Base-by-base conservation (phyloP, 805 yeast species). In the Tetrapisispora pingtungensis region DNA sequence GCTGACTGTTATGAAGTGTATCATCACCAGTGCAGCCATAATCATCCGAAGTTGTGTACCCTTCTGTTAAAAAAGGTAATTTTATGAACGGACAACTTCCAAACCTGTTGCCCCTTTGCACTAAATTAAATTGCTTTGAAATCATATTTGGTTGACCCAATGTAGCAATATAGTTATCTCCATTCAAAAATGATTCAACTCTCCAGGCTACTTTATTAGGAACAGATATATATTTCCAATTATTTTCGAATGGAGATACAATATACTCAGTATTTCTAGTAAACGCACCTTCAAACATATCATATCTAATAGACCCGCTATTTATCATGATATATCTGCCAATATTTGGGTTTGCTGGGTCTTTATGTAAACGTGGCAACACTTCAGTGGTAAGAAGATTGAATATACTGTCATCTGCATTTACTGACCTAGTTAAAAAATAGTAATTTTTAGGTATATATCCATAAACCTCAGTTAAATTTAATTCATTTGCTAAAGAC, bases 11-110 rank as follows among this genome's bases (percentile, higher is more conserved):
- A 65, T 84, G 89, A 45, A 78, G 53, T 33, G 87, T 72, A 68
- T 84, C 97, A 59, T 93, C 98, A 19, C 98, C 98, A 49, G 80
- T 78, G 50, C 69, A 64, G 0, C 97, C 98, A 53, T 73, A 71
- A 56, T 90, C 97, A 58, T 93, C 98, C 38, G 64, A 54, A 0
- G 98, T 90, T 0, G 78, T 80, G 53, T 83, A 84, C 0, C 98
- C 98, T 48, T 75, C 77, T 1, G 78, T 55, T 13, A 72, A 56
- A 10, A 52, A 56, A 5, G 60, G 59, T 13, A 49, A 37, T 5
- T 47, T 34, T 10, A 56, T 47, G 26, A 52, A 46, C 6, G 66
- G 66, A 35, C 66, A 61, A 24, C 27, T 33, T 15, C 30, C 31
- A 19, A 37, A 19, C 10, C 17, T 15, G 26, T 7, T n/a, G 15